A percentile compares a stretch with the other conserved stretches of the same genome.
Evolutionary conservation across 2,329 filamentous ascomycete genomes (phyloP).

Genomic region (Botryosphaeria dothidea): DNA sequence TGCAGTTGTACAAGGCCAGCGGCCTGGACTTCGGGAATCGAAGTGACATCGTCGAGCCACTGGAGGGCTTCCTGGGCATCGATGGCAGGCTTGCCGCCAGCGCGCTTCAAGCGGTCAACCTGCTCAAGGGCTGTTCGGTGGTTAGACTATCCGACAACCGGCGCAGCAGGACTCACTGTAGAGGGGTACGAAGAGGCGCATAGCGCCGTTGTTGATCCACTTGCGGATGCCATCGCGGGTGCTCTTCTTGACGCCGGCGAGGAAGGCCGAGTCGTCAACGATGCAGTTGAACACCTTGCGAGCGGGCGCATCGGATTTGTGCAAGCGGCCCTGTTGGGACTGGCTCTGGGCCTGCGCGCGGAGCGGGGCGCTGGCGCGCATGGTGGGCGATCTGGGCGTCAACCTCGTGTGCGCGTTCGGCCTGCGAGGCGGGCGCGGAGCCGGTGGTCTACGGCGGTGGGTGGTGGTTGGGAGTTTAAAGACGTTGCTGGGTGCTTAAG

Average conservation of each 20-base stretch:
- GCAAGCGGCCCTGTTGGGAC: conserved; percentile 11
- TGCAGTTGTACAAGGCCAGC: conserved; percentile 46
- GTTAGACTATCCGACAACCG: background rate
- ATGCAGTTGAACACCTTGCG: conserved; percentile 57
- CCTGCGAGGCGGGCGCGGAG: background rate
- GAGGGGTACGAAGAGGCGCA: conserved; percentile 53
- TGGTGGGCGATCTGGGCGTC: background rate
- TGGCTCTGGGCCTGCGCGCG: conserved; percentile 12
- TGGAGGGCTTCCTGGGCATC: conserved; percentile 51
- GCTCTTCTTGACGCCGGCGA: conserved; percentile 53
- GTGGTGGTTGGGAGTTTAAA: background rate
- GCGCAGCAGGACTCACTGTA: conserved; percentile 42
- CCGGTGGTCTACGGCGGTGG: background rate
- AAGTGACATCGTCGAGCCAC: conserved; percentile 55
- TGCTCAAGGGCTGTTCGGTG: conserved; percentile 46
- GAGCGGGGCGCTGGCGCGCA: conserved; percentile 19
- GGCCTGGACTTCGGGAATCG: conserved; percentile 38
- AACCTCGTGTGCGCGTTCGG: background rate
- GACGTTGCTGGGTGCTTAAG: conserved; percentile 14
- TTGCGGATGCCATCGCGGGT: conserved; percentile 54
- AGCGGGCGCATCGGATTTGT: conserved; percentile 22
- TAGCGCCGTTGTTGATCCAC: conserved; percentile 52
- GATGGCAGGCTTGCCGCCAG: conserved; percentile 42
- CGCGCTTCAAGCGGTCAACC: conserved; percentile 46
- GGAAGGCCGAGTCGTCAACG: conserved; percentile 53